These are phyloP conservation scores for Debaryomyces udenii DNA, from an alignment of 1,139 yeast genomes.

Conservation along the genomic window DNA sequence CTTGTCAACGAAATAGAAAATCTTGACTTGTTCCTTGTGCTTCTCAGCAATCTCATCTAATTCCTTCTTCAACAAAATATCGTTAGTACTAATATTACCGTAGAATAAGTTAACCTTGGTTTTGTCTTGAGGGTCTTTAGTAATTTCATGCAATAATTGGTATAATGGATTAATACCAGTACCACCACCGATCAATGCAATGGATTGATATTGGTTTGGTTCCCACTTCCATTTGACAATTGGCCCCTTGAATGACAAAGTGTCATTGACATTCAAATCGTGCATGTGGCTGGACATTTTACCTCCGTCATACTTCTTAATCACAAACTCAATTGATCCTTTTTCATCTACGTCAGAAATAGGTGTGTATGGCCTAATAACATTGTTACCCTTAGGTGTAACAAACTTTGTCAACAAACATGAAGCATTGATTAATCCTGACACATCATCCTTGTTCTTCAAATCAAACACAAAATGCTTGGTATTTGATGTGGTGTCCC, in stretches of 20 bases:
- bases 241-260: slow-evolving; percentile 93
- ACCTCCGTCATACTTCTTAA: slow-evolving; percentile 85
- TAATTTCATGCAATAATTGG: slow-evolving; percentile 82
- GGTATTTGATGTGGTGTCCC: slow-evolving; percentile 63
- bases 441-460: slow-evolving; percentile 63
- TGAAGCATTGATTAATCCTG: slow-evolving; percentile 85
- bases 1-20: slow-evolving; percentile 75
- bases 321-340: slow-evolving; percentile 78
- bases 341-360: slow-evolving; percentile 66
- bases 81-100: slow-evolving; percentile 78
- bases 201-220: slow-evolving; percentile 74
- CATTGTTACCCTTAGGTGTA: slow-evolving; percentile 83
- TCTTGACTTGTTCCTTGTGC: slow-evolving; percentile 66
- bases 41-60: slow-evolving; percentile 67
- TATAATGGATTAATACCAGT: slow-evolving; percentile 95
- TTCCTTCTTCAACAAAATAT: slow-evolving; percentile 78
- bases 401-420: slow-evolving; percentile 79
- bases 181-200: slow-evolving; percentile 95
- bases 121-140: slow-evolving; percentile 71
- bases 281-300: slow-evolving; percentile 80
- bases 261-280: slow-evolving; percentile 73
- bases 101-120: slow-evolving; percentile 74
- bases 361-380: slow-evolving; percentile 97
- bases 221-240: slow-evolving; percentile 90
- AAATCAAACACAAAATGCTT: slow-evolving; percentile 74